These are phyloP conservation scores for Seiridium cupressi DNA, from an alignment of 2,329 filamentous ascomycete species.

Conservation along the genomic window DNA sequence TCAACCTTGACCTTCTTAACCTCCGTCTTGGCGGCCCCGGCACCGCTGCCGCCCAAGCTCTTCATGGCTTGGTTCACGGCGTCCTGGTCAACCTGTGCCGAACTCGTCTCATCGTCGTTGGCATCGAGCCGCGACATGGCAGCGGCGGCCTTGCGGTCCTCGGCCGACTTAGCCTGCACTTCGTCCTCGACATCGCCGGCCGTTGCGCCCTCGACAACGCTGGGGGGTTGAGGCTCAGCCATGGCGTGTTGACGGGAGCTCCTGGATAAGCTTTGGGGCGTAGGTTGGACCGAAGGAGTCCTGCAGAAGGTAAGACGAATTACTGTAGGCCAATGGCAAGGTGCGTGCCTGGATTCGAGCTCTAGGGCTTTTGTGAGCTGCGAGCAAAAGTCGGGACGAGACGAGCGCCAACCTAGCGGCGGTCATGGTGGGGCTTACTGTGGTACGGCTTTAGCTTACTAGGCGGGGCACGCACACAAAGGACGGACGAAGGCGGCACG, in stretches of 20 bases:
- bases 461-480: not conserved
- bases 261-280: too few species aligned
- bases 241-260: slow-evolving; percentile 33
- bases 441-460: not conserved
- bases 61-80: slow-evolving; percentile 73
- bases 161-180: slow-evolving; percentile 61
- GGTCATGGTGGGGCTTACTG: not conserved
- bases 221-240: slow-evolving; percentile 59
- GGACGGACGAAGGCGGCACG: too few species aligned
- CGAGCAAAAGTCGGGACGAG: not conserved
- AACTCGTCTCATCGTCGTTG: slow-evolving; percentile 44
- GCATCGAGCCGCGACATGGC: slow-evolving; percentile 70
- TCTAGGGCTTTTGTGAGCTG: not conserved
- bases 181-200: slow-evolving; percentile 59
- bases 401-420: not conserved
- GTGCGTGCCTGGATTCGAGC: too few species aligned
- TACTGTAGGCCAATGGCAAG: not conserved
- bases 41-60: slow-evolving; percentile 44
- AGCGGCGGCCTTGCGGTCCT: slow-evolving; percentile 74
- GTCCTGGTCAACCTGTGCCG: slow-evolving; percentile 65
- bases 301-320: not conserved
- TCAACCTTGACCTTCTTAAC: slow-evolving; percentile 72
- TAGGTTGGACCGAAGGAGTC: too few species aligned
- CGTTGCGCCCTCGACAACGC: slow-evolving; percentile 58
- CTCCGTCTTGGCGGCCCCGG: slow-evolving; percentile 37